Evolutionary conservation across 106 monocot species (phyloP), one percentile per base, ranked within the genome.

Genomic region (Hemerocallis citrina): DNA sequence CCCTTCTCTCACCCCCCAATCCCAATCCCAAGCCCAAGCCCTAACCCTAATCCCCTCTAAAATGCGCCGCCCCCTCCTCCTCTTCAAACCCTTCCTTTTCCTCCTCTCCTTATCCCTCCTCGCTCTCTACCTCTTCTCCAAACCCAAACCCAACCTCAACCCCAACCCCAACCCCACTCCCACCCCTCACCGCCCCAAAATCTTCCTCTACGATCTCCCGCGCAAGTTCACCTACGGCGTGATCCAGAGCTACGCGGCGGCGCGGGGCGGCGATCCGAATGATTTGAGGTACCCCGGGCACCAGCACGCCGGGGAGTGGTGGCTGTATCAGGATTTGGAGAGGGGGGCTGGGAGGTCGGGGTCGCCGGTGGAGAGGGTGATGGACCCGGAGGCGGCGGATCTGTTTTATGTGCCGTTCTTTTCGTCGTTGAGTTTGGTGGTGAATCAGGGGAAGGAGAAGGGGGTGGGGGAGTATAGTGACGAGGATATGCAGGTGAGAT

Each of bases 261-360:
- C 94, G 32, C 34, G 57, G 21, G 35, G 61, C 4, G n/a, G 29
- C 14, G n/a, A n/a, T n/a, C n/a, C n/a, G n/a, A n/a, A n/a, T n/a
- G n/a, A n/a, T n/a, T n/a, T n/a, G n/a, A 68, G 55, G 34, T 96
- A 96, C 60, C 96, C 90, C 11, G 96, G 86, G 9, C 84, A 96
- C 74, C 96, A 96, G 78, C 96, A 91, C 75, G 81, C 91, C 42
- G 96, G 81, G n/a, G 96, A 96, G 79, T 96, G 90, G 91, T 76
- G 59, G 50, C 81, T 96, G 63, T 68, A 86, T 35, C 17, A 68
- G 13, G 83, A 86, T 56, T 73, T 94, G 34, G 3, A 31, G 48
- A 48, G 67, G 12, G n/a, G n/a, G n/a, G 40, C 46, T 17, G 66
- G 64, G 24, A 65, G 77, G 28, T 35, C 62, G 8, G 21, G 37